These are phyloP conservation scores for Cucumis sativus DNA, from an alignment of 306 rosid species.

Conservation along the genomic window Cucumber_9930_V3 NC_026661.2:21181501-21182000, in stretches of 20 bases:
- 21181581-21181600: slow-evolving; percentile 63
- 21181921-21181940: slow-evolving; percentile 65
- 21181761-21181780: slow-evolving; percentile 59
- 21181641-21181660: slow-evolving; percentile 49
- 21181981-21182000: slow-evolving; percentile 59
- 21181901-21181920: slow-evolving; percentile 50
- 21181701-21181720: slow-evolving; percentile 82
- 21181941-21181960: slow-evolving; percentile 83
- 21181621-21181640: slow-evolving; percentile 83
- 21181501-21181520: background rate
- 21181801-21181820: slow-evolving; percentile 85
- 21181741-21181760: slow-evolving; percentile 74
- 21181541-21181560: background rate
- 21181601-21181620: slow-evolving; percentile 67
- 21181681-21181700: slow-evolving; percentile 89
- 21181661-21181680: slow-evolving; percentile 52
- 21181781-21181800: slow-evolving; percentile 88
- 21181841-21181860: slow-evolving; percentile 75
- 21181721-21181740: slow-evolving; percentile 71
- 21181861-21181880: slow-evolving; percentile 58
- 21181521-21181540: background rate
- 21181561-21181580: slow-evolving; percentile 94
- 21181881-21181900: slow-evolving; percentile 39
- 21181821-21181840: slow-evolving; percentile 67
- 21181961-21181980: slow-evolving; percentile 72